Base-by-base conservation (phyloP, 2,329 filamentous ascomycete genomes). In the Periconia sp. region DNA sequence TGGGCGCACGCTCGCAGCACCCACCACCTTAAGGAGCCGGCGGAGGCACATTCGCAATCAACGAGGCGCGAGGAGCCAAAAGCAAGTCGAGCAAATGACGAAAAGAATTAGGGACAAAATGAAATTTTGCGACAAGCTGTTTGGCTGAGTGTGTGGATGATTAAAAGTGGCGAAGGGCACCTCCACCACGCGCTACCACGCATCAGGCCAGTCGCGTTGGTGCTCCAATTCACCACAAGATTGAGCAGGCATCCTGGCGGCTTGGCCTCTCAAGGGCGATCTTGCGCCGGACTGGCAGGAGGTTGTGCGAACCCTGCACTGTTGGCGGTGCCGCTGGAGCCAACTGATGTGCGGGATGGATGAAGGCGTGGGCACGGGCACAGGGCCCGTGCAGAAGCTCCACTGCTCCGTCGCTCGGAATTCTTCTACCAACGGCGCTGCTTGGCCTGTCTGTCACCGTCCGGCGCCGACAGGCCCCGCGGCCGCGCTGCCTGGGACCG, bases 271-370 rank as follows among this genome's bases (percentile, higher is more conserved):
- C 49, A 46, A 56, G 50, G 59, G 54, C 56, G 61, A 65, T 63
- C 61, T 63, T 65, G 58, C 35, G 52, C 59, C 50, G 54, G 59
- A 54, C 52, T 58, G 57, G 59, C 53, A 65, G 61, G 61, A 61
- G 57, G 51, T 50, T 46, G 48, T 48, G 49, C 34, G 50, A 52
- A 57, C 55, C 59, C 57, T 56, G 52, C 44, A 17, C 35, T 56
- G 61, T 62, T 65, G 60, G 59, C 57, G 54, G 56, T 50, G 48
- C 54, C 54, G 65, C 61, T 63, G 53, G 58, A 57, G 58, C 65
- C 61, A 65, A 63, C 56, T 66, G 66, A 69, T 69, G 65, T 67
- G 66, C 65, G 65, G 64, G 62, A 68, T 65, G 63, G 63, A 63
- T 66, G 64, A 59, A 53, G 29, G 22, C 41, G 34, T 48, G 51